Evolutionary conservation across 2,329 filamentous ascomycete species (phyloP), one percentile per base, ranked within the genome.

Genomic region (Colletotrichum truncatum): DNA sequence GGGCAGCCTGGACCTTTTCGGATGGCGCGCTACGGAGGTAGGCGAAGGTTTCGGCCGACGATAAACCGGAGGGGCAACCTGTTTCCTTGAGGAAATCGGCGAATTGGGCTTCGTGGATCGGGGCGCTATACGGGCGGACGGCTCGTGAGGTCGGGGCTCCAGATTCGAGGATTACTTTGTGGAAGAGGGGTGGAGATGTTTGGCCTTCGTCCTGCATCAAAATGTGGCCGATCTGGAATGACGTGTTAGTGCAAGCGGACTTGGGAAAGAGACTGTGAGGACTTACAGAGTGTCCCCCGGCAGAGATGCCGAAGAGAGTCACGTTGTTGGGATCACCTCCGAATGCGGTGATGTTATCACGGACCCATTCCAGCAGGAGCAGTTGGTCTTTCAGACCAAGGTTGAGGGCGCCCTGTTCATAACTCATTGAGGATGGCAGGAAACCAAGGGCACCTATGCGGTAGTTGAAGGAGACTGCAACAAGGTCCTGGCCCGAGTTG

Each of bases 371-470:
- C n/a, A 91, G 78, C 8, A 87, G 80, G 11, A 85, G 71, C 63
- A 84, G 80, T 74, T 91, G 89, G 71, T 92, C 90, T 68, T 82
- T 82, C 65, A 92, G 76, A 1, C 91, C 91, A 18, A 90, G 76
- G 70, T 93, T 93, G 53, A 90, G 77, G 34, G 85, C 70, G 0
- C 87, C 89, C 57, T 83, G 83, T 38, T 83, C 83, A 11, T 82
- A 80, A 32, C 86, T 82, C 65, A 86, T 70, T 11, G 76, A 74
- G 14, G 84, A 89, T 8, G 87, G 84, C 25, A 93, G 75, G 76
- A 95, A 93, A 0, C 92, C 92, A 71, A 93, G 81, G 4, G 87
- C 85, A 2, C 88, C 88, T 46, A 92, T 82, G 9, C 91, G 84
- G 75, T 92, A 88, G 75, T 86, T 87, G 73, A 90, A 85, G 72